Evolutionary conservation across 345 rosid species (phyloP).

Genomic region (Odontarrhena argentea): DNA sequence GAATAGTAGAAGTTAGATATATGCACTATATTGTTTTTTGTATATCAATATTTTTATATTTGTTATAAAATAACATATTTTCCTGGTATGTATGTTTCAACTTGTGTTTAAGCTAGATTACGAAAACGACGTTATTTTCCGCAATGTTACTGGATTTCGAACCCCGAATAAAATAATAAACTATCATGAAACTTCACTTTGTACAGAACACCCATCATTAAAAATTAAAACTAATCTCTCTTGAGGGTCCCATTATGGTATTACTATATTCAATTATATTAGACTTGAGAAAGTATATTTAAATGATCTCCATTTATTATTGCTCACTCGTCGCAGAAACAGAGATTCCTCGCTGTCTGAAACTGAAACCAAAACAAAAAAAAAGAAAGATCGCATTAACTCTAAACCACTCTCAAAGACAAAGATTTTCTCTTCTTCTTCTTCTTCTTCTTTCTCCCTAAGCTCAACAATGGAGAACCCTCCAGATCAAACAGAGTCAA

Average conservation of each 20-base stretch:
- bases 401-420: conserved; percentile 38
- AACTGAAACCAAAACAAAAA: conserved; percentile 8
- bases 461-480: conserved; percentile 46
- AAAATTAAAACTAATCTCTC: not conserved
- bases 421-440: conserved; percentile 35
- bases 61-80: too few relatives aligned
- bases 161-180: not conserved
- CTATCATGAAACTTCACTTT: not conserved
- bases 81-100: conserved; percentile 15
- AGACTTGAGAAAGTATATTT: conserved; percentile 14
- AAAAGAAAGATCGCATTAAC: conserved; percentile 36
- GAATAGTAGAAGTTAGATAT: not conserved
- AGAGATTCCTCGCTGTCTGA: conserved; percentile 52
- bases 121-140: conserved; percentile 25
- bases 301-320: conserved; percentile 38
- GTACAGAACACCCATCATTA: not conserved
- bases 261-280: conserved; percentile 1
- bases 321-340: conserved; percentile 44
- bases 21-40: too few relatives aligned
- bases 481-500: conserved; percentile 44
- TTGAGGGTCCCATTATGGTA: conserved; percentile 1
- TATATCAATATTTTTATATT: too few relatives aligned
- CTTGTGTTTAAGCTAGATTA: conserved; percentile 21
- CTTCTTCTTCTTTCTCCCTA: not conserved
- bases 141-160: not conserved